phyloP scores from a whole-genome alignment of 2,329 filamentous ascomycete genomes.

The Sarocladiaceae sp. region DNA sequence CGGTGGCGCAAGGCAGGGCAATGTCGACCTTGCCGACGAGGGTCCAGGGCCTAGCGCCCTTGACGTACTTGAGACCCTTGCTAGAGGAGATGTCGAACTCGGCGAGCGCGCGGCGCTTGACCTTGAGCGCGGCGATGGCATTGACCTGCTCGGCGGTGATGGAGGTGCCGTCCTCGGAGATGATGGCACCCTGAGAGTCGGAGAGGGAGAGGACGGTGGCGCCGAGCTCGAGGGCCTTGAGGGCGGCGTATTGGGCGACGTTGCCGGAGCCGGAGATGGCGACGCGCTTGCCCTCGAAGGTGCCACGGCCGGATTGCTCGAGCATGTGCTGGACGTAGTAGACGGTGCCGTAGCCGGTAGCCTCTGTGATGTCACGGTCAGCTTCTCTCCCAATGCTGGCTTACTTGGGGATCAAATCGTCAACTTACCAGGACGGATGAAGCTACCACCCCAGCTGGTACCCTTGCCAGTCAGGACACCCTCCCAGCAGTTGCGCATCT shows the following conservation, averaged over 20 bases:
- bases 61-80: slow-evolving; percentile 73
- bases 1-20: slow-evolving; percentile 86
- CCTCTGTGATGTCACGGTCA: slow-evolving; percentile 47
- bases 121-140: slow-evolving; percentile 78
- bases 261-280: slow-evolving; percentile 96
- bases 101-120: slow-evolving; percentile 75
- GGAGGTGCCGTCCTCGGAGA: slow-evolving; percentile 62
- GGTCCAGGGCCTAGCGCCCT: slow-evolving; percentile 82
- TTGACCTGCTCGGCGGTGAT: slow-evolving; percentile 77
- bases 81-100: slow-evolving; percentile 56
- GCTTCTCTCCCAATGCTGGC: background rate
- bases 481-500: slow-evolving; percentile 84
- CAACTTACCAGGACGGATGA: slow-evolving; percentile 68
- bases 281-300: slow-evolving; percentile 85
- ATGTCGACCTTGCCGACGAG: slow-evolving; percentile 87
- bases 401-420: background rate
- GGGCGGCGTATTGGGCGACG: slow-evolving; percentile 93
- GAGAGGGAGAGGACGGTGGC: slow-evolving; percentile 88
- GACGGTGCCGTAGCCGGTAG: slow-evolving; percentile 91
- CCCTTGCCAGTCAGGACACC: slow-evolving; percentile 97
- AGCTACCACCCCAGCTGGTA: slow-evolving; percentile 80
- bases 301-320: slow-evolving; percentile 77
- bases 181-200: slow-evolving; percentile 79
- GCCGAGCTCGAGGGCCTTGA: slow-evolving; percentile 94
- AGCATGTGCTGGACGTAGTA: slow-evolving; percentile 98